A percentile compares a stretch with the other conserved stretches of the same genome.
phyloP scores from a whole-genome alignment of 306 rosid genomes.

The Myrica gale region DNA sequence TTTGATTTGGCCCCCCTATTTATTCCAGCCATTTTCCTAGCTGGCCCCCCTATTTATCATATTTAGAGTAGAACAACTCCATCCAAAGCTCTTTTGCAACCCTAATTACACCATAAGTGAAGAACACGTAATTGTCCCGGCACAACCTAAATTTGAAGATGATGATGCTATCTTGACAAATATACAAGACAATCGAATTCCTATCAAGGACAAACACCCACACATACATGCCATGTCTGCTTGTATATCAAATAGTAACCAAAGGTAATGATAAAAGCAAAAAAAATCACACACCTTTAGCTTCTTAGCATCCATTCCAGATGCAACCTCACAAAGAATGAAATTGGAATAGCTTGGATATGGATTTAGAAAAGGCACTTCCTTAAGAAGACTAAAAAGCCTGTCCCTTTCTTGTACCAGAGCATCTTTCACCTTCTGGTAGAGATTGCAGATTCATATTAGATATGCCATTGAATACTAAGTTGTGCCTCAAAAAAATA shows the following conservation, averaged over 20 bases:
- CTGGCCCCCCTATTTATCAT: not conserved
- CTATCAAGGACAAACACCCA: no score
- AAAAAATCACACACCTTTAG: conserved; percentile 60
- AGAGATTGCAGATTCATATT: conserved; percentile 26
- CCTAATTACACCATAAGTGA: not conserved
- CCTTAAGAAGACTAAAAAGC: conserved; percentile 65
- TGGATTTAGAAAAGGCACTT: conserved; percentile 70
- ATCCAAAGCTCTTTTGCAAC: not conserved
- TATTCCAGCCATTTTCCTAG: not conserved
- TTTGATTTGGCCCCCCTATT: no score
- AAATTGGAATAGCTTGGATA: conserved; percentile 89
- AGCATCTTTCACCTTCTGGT: conserved; percentile 76
- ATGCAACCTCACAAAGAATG: conserved; percentile 86
- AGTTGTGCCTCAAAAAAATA: conserved; percentile 6
- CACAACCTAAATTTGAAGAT: not conserved
- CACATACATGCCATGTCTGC: no score
- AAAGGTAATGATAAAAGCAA: not conserved
- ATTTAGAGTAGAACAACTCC: not conserved
- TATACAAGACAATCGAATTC: not conserved
- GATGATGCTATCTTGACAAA: not conserved
- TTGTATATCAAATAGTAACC: no score
- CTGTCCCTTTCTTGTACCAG: conserved; percentile 77
- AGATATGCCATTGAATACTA: conserved; percentile 26
- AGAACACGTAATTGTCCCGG: not conserved
- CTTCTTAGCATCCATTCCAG: conserved; percentile 82